phyloP scores from a whole-genome alignment of 2,329 filamentous ascomycete species.

The Mycosphaerella sp. region DNA sequence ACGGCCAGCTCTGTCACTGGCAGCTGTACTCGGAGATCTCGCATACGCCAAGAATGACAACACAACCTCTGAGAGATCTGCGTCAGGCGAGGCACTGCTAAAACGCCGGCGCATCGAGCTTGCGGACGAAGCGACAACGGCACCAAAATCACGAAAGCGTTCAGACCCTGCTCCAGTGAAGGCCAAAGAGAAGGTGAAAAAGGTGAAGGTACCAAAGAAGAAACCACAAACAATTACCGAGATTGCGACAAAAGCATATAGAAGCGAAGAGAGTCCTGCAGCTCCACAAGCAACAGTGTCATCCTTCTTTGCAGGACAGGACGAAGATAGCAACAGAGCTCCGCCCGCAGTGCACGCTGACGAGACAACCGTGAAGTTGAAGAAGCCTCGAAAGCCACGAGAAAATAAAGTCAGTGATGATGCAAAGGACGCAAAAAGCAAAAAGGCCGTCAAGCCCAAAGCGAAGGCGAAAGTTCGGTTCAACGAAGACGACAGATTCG shows the following conservation, averaged over 20 bases:
- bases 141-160: background rate
- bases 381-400: conserved; percentile 27
- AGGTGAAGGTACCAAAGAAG: conserved; percentile 48
- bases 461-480: conserved; percentile 30
- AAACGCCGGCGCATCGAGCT: conserved; percentile 18
- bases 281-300: conserved; percentile 34
- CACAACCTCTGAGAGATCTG: background rate
- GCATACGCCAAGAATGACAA: conserved; percentile 9
- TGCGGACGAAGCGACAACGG: conserved; percentile 14
- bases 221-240: conserved; percentile 73
- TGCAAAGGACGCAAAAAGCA: background rate
- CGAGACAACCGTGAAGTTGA: conserved; percentile 10
- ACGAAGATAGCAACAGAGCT: background rate
- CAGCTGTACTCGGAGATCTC: conserved; percentile 15
- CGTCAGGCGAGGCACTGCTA: conserved; percentile 13
- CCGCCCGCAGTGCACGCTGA: background rate
- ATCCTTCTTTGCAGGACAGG: conserved; percentile 39
- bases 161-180: background rate
- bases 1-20: conserved; percentile 7
- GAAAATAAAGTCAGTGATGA: conserved; percentile 16
- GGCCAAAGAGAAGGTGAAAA: conserved; percentile 30
- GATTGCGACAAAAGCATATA: conserved; percentile 66
- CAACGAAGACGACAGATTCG: conserved; percentile 18
- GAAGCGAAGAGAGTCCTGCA: conserved; percentile 29
- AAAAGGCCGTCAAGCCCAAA: conserved; percentile 32